phyloP scores from a whole-genome alignment of 2,329 filamentous ascomycete genomes.

The Cryphonectria nitschkei region DNA sequence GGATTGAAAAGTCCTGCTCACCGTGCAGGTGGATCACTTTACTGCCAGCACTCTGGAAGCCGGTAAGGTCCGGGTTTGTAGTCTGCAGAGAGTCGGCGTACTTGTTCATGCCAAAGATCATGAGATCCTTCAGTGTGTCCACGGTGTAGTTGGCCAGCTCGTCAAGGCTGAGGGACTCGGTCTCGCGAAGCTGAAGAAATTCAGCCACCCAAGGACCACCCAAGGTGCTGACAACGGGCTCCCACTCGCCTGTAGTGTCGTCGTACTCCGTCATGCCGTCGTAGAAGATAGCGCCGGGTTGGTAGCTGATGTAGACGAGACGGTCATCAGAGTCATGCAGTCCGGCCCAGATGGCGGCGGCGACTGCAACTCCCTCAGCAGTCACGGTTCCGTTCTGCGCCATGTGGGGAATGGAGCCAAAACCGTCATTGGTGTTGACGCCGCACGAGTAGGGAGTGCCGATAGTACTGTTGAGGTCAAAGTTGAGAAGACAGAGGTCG shows the following conservation, averaged over 20 bases:
- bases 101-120: conserved; percentile 1
- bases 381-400: conserved; percentile 42
- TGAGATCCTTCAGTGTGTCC: neutral
- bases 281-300: conserved; percentile 37
- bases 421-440: conserved; percentile 37
- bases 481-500: conserved; percentile 41
- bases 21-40: conserved; percentile 41
- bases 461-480: conserved; percentile 34
- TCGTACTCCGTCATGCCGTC: conserved; percentile 30
- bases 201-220: neutral
- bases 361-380: conserved; percentile 39
- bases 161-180: conserved; percentile 25
- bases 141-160: conserved; percentile 33
- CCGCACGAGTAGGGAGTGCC: conserved; percentile 44
- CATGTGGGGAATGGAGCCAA: conserved; percentile 29
- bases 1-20: conserved; percentile 36
- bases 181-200: neutral
- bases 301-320: conserved; percentile 42
- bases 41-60: conserved; percentile 33
- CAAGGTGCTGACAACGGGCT: neutral
- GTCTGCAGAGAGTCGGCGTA: conserved; percentile 27
- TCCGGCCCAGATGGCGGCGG: conserved; percentile 39
- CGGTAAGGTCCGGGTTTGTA: conserved; percentile 37
- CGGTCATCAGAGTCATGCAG: conserved; percentile 39
- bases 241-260: neutral